A percentile compares a stretch with the other conserved stretches of the same genome.
Conservation (phyloP, 2,329 filamentous ascomycete species). For the Exophiala mesophila region DNA sequence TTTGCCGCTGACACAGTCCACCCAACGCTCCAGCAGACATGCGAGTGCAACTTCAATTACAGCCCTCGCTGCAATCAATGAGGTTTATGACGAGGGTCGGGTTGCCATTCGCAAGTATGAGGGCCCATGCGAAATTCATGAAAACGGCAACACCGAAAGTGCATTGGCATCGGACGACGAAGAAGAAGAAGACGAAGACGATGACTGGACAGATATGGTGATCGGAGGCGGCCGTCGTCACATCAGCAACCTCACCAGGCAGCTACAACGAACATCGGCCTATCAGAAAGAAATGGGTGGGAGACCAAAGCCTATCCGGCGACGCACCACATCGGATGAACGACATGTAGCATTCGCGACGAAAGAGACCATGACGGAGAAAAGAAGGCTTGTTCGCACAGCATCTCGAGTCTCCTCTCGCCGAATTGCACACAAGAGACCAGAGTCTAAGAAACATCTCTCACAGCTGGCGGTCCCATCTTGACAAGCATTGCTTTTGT, state of each 20-base stretch:
- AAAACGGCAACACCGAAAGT: constrained; percentile 10
- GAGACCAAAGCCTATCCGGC: constrained; percentile 5
- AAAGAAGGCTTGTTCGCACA: constrained; percentile 6
- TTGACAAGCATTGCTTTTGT: too few species aligned
- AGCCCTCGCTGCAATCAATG: constrained; percentile 16
- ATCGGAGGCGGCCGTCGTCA: constrained; percentile 8
- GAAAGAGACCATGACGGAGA: constrained; percentile 1
- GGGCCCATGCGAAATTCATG: constrained; percentile 14
- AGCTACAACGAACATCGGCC: constrained; percentile 6
- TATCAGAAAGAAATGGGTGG: constrained; percentile 1
- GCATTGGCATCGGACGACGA: constrained; percentile 22
- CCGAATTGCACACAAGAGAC: constrained; percentile 1
- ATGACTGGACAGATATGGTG: constrained; percentile 18
- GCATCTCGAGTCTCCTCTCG: background rate
- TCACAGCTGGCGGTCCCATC: too few species aligned
- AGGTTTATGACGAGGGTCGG: constrained; percentile 8
- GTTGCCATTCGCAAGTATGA: constrained; percentile 11
- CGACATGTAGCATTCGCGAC: constrained; percentile 1
- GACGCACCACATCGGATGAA: constrained; percentile 8
- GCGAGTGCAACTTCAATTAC: constrained; percentile 12
- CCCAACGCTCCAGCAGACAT: constrained; percentile 1
- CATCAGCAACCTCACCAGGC: constrained; percentile 10
- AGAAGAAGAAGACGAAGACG: background rate
- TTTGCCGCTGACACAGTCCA: constrained; percentile 1
- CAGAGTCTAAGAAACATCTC: background rate